These are phyloP conservation scores for Otatea glauca DNA, from an alignment of 176 grass and related monocot genomes.

Conservation along the genomic window DNA sequence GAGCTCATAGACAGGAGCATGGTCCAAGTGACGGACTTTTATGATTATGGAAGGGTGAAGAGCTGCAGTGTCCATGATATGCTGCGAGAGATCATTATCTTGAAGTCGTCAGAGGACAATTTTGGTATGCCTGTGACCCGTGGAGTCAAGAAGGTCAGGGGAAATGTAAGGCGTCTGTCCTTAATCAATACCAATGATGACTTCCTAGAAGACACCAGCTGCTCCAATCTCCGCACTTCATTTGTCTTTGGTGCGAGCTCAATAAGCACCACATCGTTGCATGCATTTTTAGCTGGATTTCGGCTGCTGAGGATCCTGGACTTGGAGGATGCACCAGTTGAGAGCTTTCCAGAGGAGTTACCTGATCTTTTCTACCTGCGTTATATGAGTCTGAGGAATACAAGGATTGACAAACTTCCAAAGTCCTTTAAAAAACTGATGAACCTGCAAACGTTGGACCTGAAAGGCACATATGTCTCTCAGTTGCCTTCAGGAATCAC, in stretches of 20 bases:
- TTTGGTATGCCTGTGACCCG: constrained; percentile 38
- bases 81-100: constrained; percentile 39
- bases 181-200: constrained; percentile 36
- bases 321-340: constrained; percentile 43
- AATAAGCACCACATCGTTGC: constrained; percentile 16
- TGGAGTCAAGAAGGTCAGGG: constrained; percentile 26
- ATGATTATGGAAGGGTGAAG: constrained; percentile 40
- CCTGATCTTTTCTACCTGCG: constrained; percentile 20
- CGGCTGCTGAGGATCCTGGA: constrained; percentile 37
- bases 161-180: constrained; percentile 29
- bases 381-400: constrained; percentile 50
- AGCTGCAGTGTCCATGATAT: constrained; percentile 47
- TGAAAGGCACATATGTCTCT: constrained; percentile 55
- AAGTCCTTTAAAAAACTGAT: constrained; percentile 45
- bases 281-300: constrained; percentile 10
- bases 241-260: constrained; percentile 27
- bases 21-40: constrained; percentile 41
- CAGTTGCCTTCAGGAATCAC: constrained; percentile 44
- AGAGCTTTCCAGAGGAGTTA: constrained; percentile 31
- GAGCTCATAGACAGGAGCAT: constrained; percentile 47
- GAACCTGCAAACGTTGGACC: constrained; percentile 53
- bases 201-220: constrained; percentile 21
- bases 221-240: constrained; percentile 21
- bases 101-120: constrained; percentile 42
- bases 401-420: constrained; percentile 39